Evolutionary conservation across 73 alveolate species (phyloP), one percentile per base, ranked within the genome.

Genomic region (Paraurostyla sp.): DNA sequence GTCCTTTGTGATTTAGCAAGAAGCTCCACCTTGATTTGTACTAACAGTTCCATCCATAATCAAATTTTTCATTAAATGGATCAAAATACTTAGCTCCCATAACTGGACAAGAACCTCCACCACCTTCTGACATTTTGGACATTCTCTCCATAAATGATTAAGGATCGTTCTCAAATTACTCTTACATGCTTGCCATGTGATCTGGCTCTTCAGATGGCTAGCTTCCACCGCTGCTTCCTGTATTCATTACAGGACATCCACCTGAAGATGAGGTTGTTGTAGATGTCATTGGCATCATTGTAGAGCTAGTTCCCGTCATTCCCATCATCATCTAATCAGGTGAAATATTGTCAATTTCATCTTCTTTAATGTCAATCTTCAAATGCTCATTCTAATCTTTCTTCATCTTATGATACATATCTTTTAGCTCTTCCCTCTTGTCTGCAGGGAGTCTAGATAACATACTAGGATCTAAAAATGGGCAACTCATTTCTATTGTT

Each of bases 31-130:
- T 49, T 13, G 89, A 78, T 25, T 78, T 78, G 63, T 78, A 78
- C 7, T 25, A 0, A 41, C 89, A 78, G n/a, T 52, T 54, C 57
- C 38, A 78, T 13, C 89, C 89, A 33, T 29, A 49, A 0, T 78
- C 80, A 16, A 50, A 22, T 57, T 23, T 56, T 68, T 78, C 54
- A 54, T 78, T 78, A 18, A 78, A 52, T 3, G 89, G 89, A 45
- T 78, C 89, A 35, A 52, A 78, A 40, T 52, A 52, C 59, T 78
- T 78, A 35, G 89, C 16, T 29, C 63, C 2, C 89, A 78, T 78
- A 13, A 78, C 23, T 6, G 89, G 89, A 40, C 89, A 78, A 16
- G 89, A 78, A 57, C 89, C 89, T 3, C 89, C 89, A 3, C 57
- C 69, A 52, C 48, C 52, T 62, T 36, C 18, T 30, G 16, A 43